Evolutionary conservation across 805 yeast genomes (phyloP).

Genomic region (Candida krabiensis): DNA sequence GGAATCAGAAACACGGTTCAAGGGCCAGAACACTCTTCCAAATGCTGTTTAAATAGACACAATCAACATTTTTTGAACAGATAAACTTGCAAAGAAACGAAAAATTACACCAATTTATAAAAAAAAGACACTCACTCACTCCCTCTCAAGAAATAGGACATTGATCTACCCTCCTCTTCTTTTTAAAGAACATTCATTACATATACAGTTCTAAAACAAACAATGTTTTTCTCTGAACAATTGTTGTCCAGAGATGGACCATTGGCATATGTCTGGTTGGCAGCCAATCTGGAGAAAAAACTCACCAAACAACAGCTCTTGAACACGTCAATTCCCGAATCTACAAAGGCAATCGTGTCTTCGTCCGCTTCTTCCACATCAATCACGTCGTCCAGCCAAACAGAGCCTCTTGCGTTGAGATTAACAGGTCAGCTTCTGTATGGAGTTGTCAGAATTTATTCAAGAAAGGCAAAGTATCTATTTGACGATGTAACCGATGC

Average conservation of each 20-base stretch:
- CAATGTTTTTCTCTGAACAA: constrained; percentile 51
- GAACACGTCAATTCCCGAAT: constrained; percentile 66
- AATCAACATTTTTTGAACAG: too few species aligned
- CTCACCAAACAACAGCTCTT: constrained; percentile 70
- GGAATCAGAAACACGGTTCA: too few species aligned
- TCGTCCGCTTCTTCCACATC: constrained; percentile 28
- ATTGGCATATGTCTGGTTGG: constrained; percentile 87
- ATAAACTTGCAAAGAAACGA: too few species aligned
- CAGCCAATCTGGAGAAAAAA: constrained; percentile 82
- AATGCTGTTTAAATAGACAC: too few species aligned
- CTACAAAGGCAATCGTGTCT: constrained; percentile 63
- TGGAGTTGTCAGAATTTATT: constrained; percentile 85
- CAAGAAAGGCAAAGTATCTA: constrained; percentile 79
- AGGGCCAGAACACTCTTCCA: too few species aligned
- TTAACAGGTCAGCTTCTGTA: constrained; percentile 82
- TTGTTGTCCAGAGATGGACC: constrained; percentile 74
- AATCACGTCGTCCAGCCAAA: constrained; percentile 20
- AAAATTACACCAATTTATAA: too few species aligned
- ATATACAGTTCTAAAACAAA: constrained; percentile 1
- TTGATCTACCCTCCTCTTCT: too few species aligned
- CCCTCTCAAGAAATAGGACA: too few species aligned
- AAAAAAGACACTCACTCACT: too few species aligned
- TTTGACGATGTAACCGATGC: constrained; percentile 83
- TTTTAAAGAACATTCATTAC: too few species aligned
- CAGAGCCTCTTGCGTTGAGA: constrained; percentile 71